phyloP scores from a whole-genome alignment of 352 stramenopile genomes.

The Peronospora farinosa region DNA sequence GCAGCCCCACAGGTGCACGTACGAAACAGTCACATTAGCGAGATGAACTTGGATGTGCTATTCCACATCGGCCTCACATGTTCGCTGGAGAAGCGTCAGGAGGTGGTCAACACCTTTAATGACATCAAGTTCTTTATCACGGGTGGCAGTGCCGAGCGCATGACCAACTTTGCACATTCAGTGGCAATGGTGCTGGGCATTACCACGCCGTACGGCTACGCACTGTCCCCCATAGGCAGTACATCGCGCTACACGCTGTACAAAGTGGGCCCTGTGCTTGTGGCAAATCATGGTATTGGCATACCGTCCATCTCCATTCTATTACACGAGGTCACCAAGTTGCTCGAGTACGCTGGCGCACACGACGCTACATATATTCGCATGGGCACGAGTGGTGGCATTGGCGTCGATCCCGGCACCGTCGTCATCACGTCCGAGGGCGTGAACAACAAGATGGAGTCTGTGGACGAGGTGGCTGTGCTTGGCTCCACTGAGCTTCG shows the following conservation, averaged over 20 bases:
- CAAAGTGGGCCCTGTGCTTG: constrained; percentile 75
- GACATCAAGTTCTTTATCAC: constrained; percentile 79
- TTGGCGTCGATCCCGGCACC: constrained; percentile 70
- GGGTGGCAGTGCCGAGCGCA: constrained; percentile 67
- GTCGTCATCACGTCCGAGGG: constrained; percentile 77
- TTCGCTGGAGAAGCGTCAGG: constrained; percentile 38
- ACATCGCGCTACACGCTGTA: constrained; percentile 71
- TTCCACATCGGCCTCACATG: constrained; percentile 74
- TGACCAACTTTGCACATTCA: constrained; percentile 57
- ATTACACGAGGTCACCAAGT: constrained; percentile 79
- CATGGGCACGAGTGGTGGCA: constrained; percentile 75
- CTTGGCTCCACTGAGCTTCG: constrained; percentile 48
- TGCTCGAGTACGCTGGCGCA: constrained; percentile 67
- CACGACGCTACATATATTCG: constrained; percentile 60
- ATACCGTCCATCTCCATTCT: constrained; percentile 78
- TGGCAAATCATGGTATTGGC: constrained; percentile 78
- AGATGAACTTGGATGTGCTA: constrained; percentile 61
- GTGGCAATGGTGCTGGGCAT: constrained; percentile 54
- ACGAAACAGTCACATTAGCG: constrained; percentile 52
- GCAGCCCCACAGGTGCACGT: constrained; percentile 34
- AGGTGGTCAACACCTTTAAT: constrained; percentile 48
- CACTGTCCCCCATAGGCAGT: constrained; percentile 51
- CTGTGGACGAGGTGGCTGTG: constrained; percentile 57
- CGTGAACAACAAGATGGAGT: constrained; percentile 76
- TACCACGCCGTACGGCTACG: constrained; percentile 57